Base-by-base conservation (phyloP, 2,329 filamentous ascomycete genomes). In the Ceratocystiopsis minuta region DNA sequence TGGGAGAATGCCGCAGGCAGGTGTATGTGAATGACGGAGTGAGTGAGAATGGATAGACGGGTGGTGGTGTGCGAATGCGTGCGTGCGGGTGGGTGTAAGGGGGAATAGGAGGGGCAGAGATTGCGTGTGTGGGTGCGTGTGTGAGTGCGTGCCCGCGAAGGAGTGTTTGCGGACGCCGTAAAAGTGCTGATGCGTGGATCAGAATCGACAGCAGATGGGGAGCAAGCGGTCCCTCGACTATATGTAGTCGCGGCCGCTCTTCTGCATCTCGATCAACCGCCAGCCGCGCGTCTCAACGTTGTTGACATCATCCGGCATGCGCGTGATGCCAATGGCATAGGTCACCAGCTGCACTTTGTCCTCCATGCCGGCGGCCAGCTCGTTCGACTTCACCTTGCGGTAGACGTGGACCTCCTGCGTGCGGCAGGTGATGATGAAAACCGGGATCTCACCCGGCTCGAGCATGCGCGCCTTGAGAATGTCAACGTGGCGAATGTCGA, bases 371-470 rank as follows among this genome's bases (percentile, higher is more conserved):
- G 88, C 88, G 3, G 88, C 87, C 38, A 98, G 73, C 60, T 95
- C 70, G 49, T 79, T 79, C 1, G 80, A 80, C 70, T 98, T 96
- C 45, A 80, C 77, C 50, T 96, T 93, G 48, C 82, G 75, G 66
- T 95, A 98, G 15, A 96, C 87, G 57, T 98, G 90, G 12, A 98
- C 87, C 62, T 98, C 90, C 59, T 98, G 90, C 12, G 90, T 95
- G 49, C 90, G 73, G 65, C 86, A 94, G 47, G 87, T 95, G 51
- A 98, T 80, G 57, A 98, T 93, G 57, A 98, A 96, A 20, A 98
- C 88, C 2, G 90, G 90, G 35, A 90, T 77, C 60, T 90, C 84
- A 49, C 83, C 82, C 3, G 83, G 83, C 45, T 90, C 84, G 39
- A 92, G 67, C 60, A 92, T 79, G 45, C 82, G 72, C 0, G 84